Percentiles rank a stretch among this genome's conserved stretches.
Evolutionary conservation across 495 filamentous ascomycete genomes (phyloP).

Genomic region (Aspergillus baeticus): DNA sequence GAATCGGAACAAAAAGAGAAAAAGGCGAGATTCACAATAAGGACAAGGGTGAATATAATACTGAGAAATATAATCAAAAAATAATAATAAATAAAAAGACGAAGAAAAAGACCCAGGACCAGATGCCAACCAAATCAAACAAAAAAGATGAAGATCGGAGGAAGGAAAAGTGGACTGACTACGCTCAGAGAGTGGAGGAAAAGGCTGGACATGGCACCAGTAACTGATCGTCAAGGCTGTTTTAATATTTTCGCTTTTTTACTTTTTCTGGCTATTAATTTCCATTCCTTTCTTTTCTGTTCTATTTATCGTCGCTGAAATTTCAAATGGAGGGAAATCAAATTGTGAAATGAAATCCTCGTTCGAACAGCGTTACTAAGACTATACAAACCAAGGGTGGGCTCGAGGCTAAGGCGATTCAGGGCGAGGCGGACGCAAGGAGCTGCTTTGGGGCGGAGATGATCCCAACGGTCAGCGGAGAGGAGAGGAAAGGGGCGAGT

Average conservation of each 20-base stretch:
- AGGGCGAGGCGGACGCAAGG: conserved; percentile 10
- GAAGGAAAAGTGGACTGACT: conserved; percentile 14
- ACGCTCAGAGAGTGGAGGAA: conserved; percentile 18
- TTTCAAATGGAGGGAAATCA: background rate
- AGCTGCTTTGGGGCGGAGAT: conserved; percentile 16
- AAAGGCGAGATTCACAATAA: conserved; percentile 6
- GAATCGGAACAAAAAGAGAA: conserved; percentile 1
- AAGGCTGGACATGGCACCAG: conserved; percentile 28
- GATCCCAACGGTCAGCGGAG: conserved; percentile 15
- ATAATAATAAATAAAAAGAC: background rate
- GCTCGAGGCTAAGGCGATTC: background rate
- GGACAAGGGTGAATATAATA: conserved; percentile 6
- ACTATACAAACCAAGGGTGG: background rate
- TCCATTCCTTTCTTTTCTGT: conserved; percentile 1
- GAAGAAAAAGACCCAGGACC: conserved; percentile 3
- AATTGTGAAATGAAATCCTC: background rate
- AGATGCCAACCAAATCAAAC: conserved; percentile 8
- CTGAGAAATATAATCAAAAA: conserved; percentile 9
- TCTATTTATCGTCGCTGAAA: background rate
- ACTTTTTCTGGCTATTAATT: conserved; percentile 1
- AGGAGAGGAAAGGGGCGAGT: conserved; percentile 14
- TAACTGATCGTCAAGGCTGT: conserved; percentile 17
- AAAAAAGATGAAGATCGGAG: conserved; percentile 16
- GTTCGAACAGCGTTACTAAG: background rate
- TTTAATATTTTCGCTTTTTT: conserved; percentile 10